Percentiles rank a stretch among this genome's conserved stretches.
phyloP scores from a whole-genome alignment of 345 rosid genomes.

The Citrus inodora region DNA sequence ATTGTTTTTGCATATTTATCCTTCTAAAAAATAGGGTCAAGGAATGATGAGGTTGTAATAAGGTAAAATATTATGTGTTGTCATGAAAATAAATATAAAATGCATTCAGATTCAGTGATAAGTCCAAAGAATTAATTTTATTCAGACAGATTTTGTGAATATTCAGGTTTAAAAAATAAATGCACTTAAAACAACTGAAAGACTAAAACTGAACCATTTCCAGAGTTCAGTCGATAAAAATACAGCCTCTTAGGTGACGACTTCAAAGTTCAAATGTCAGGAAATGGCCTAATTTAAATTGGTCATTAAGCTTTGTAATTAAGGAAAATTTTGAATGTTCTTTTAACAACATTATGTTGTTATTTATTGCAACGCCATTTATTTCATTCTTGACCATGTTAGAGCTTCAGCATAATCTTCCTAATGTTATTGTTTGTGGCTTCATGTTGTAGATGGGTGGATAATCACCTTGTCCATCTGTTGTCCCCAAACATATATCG shows the following conservation, averaged over 20 bases:
- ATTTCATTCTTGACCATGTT: neutral
- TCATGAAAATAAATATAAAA: neutral
- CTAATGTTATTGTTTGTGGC: neutral
- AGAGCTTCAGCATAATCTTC: neutral
- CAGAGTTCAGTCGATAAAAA: neutral
- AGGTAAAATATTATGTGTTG: neutral
- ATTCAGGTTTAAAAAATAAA: neutral
- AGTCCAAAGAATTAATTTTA: neutral
- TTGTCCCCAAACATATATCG: constrained; percentile 87
- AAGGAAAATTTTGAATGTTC: neutral
- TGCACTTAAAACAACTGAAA: neutral
- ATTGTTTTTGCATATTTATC: neutral
- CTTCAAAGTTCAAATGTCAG: neutral
- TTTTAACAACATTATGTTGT: neutral
- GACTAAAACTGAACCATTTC: neutral
- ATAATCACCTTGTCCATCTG: constrained; percentile 84
- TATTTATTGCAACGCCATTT: neutral
- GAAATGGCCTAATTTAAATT: neutral
- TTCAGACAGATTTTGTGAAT: neutral
- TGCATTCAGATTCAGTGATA: neutral
- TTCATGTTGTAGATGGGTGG: constrained; percentile 69
- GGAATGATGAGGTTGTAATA: neutral
- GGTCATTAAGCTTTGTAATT: neutral
- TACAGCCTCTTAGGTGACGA: neutral
- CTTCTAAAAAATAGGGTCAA: too few relatives aligned